Conservation (phyloP, 2,329 filamentous ascomycete species). For the Thyridium curvatum region DNA sequence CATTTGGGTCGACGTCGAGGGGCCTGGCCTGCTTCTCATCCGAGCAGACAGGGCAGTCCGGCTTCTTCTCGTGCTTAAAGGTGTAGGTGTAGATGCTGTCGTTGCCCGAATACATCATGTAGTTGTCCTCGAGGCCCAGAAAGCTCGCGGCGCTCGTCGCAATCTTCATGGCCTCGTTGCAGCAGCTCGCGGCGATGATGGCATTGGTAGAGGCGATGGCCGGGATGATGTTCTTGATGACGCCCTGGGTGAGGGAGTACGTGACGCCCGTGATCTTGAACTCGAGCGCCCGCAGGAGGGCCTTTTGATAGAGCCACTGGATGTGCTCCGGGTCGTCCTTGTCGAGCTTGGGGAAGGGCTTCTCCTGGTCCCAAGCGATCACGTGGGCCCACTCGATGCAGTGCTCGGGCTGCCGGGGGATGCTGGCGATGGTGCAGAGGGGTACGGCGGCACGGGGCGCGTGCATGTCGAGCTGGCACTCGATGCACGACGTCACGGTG, state of each 20-base stretch:
- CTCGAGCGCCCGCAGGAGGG: slow-evolving; percentile 72
- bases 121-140: slow-evolving; percentile 75
- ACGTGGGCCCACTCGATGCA: slow-evolving; percentile 99
- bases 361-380: slow-evolving; percentile 89
- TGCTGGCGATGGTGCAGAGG: slow-evolving; percentile 91
- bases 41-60: slow-evolving; percentile 83
- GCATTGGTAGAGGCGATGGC: slow-evolving; percentile 97
- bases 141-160: slow-evolving; percentile 75
- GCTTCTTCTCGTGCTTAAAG: slow-evolving; percentile 89
- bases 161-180: slow-evolving; percentile 95
- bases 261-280: slow-evolving; percentile 91
- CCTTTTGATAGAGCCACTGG: slow-evolving; percentile 89
- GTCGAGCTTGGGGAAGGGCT: slow-evolving; percentile 78
- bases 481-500: slow-evolving; percentile 90
- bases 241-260: slow-evolving; percentile 91
- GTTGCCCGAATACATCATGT: slow-evolving; percentile 99
- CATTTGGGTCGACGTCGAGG: slow-evolving; percentile 62
- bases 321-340: slow-evolving; percentile 97
- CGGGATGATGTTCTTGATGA: slow-evolving; percentile 98
- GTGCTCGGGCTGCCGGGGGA: slow-evolving; percentile 93
- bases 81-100: slow-evolving; percentile 96
- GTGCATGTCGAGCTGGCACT: slow-evolving; percentile 98
- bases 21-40: slow-evolving; percentile 69
- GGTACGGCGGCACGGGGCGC: slow-evolving; percentile 95
- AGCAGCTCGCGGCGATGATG: slow-evolving; percentile 90